Evolutionary conservation across 495 filamentous ascomycete genomes (phyloP).

Genomic region (Cetradonia linearis): DNA sequence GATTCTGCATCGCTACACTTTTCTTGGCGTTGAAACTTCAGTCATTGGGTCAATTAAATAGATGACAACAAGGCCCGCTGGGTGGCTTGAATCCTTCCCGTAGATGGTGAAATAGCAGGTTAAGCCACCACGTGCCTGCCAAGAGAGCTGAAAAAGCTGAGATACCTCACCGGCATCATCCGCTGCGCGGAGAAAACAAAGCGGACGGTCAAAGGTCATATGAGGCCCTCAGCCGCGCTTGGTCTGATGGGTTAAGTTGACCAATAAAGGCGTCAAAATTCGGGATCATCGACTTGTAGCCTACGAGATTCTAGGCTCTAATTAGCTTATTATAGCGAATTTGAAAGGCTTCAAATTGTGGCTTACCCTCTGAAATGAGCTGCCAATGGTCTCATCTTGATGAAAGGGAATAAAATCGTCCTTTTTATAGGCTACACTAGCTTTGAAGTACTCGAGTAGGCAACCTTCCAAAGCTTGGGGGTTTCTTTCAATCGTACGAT

Average conservation of each 20-base stretch:
- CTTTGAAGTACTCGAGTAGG: conserved; percentile 69
- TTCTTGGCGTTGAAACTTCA: background rate
- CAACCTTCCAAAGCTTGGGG: conserved; percentile 85
- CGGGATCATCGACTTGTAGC: conserved; percentile 78
- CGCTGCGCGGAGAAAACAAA: background rate
- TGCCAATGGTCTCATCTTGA: conserved; percentile 42
- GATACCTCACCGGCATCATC: background rate
- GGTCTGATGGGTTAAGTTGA: conserved; percentile 53
- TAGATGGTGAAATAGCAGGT: background rate
- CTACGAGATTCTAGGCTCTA: conserved; percentile 54
- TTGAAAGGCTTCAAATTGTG: background rate
- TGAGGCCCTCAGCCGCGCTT: conserved; percentile 42
- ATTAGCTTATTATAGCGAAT: conserved; percentile 17
- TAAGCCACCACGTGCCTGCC: conserved; percentile 6
- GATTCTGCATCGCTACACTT: background rate
- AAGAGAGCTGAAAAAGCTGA: conserved; percentile 10
- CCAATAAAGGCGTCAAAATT: conserved; percentile 71
- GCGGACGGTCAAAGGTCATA: conserved; percentile 23
- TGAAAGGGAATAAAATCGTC: conserved; percentile 40
- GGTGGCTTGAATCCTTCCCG: background rate
- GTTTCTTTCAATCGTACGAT: conserved; percentile 71
- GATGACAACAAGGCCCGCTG: background rate
- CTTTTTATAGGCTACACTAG: conserved; percentile 64
- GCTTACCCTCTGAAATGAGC: conserved; percentile 44
- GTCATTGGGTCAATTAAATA: background rate